Evolutionary conservation across 257 asterid species (phyloP).

Genomic region (Solanum pinnatisectum): DNA sequence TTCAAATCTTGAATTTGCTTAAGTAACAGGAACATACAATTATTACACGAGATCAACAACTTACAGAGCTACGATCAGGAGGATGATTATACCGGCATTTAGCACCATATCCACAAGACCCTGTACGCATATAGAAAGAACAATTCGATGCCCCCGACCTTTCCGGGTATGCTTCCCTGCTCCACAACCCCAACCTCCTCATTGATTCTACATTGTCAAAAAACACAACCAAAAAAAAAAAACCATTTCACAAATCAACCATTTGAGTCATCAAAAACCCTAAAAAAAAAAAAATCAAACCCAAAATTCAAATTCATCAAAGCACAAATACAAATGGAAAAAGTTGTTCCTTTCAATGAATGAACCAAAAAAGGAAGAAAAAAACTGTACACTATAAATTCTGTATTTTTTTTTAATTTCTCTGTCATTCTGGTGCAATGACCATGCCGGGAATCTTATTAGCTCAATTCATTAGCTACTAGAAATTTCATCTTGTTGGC

Average conservation of each 20-base stretch:
- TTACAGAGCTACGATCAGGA: constrained; percentile 56
- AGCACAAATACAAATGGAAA: neutral
- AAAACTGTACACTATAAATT: neutral
- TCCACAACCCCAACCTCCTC: constrained; percentile 50
- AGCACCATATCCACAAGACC: constrained; percentile 73
- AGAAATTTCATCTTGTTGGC: neutral
- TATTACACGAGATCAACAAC: constrained; percentile 1
- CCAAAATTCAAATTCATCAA: neutral
- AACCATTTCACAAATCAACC: neutral
- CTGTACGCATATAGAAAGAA: constrained; percentile 65
- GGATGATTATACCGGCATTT: constrained; percentile 90
- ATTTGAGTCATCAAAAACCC: neutral
- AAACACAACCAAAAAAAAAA: neutral
- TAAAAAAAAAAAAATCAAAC: constrained; percentile 15
- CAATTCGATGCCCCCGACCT: constrained; percentile 64
- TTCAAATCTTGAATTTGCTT: neutral
- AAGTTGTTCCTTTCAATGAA: neutral
- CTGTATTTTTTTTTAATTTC: neutral
- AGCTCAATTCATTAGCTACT: neutral
- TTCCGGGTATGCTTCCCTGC: constrained; percentile 57
- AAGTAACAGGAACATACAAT: neutral
- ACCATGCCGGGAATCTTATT: neutral
- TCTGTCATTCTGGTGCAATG: neutral
- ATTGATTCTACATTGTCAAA: constrained; percentile 34
- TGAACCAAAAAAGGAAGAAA: neutral